Conservation (phyloP, 139 green algal species). For the Picocystis salinarum region DNA sequence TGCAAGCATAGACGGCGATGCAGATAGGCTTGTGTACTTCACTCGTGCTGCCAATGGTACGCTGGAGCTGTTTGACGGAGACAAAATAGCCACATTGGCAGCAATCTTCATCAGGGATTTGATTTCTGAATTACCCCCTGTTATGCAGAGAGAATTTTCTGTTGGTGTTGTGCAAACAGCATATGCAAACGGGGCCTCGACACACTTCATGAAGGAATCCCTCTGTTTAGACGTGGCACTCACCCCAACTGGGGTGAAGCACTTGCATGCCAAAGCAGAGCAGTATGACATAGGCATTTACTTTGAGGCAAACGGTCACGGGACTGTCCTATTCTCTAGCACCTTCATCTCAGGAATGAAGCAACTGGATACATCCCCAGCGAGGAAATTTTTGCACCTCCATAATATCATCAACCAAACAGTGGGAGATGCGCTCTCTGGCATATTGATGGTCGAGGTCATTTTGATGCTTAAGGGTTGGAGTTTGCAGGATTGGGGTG, state of each 20-base stretch:
- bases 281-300: slow-evolving; percentile 86
- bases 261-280: slow-evolving; percentile 59
- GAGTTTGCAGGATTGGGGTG: slow-evolving; percentile 47
- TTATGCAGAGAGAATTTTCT: not conserved
- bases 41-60: not conserved
- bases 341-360: slow-evolving; percentile 26
- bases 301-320: slow-evolving; percentile 97
- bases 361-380: no score
- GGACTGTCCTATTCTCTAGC: slow-evolving; percentile 70
- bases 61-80: slow-evolving; percentile 72
- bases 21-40: slow-evolving; percentile 92
- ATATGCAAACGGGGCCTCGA: slow-evolving; percentile 87
- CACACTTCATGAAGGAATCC: slow-evolving; percentile 33
- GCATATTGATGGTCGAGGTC: slow-evolving; percentile 71
- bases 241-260: slow-evolving; percentile 80
- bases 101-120: slow-evolving; percentile 41
- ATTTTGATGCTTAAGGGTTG: slow-evolving; percentile 38
- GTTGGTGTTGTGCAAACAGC: slow-evolving; percentile 92
- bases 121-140: slow-evolving; percentile 24
- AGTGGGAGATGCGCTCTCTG: slow-evolving; percentile 76
- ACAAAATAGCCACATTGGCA: slow-evolving; percentile 72
- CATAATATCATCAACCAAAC: slow-evolving; percentile 64
- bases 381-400: no score
- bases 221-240: slow-evolving; percentile 15
- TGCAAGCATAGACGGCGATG: slow-evolving; percentile 78